These are phyloP conservation scores for Neurospora discreta DNA, from an alignment of 495 filamentous ascomycete genomes.

Conservation along the genomic window DNA sequence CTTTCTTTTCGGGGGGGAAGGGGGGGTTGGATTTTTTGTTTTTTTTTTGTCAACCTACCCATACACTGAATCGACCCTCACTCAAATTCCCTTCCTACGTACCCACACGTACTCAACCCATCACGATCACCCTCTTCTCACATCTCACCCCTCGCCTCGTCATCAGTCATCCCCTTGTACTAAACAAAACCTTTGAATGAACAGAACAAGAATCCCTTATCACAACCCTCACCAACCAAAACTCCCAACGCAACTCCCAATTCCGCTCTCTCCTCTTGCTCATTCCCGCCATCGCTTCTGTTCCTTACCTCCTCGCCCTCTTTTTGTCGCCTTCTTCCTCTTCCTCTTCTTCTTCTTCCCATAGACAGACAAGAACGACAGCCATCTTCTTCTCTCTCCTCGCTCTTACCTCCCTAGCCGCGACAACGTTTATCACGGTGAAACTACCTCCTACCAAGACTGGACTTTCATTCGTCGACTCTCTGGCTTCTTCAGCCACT, in stretches of 20 bases:
- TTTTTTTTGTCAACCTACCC: constrained; percentile 37
- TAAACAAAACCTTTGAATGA: background rate
- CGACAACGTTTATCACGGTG: constrained; percentile 43
- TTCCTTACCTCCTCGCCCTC: constrained; percentile 44
- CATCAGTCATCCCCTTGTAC: background rate
- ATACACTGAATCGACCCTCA: constrained; percentile 36
- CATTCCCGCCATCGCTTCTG: constrained; percentile 40
- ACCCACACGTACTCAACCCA: no score
- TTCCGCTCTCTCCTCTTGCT: constrained; percentile 48
- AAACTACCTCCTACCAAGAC: constrained; percentile 29
- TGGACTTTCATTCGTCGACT: constrained; percentile 27
- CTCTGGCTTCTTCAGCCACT: background rate
- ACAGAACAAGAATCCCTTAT: constrained; percentile 66
- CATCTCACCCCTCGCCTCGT: background rate
- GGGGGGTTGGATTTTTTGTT: no score
- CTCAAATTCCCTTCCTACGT: background rate
- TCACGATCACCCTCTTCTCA: background rate
- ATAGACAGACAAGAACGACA: constrained; percentile 23
- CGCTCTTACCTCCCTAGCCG: constrained; percentile 45
- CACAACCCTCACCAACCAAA: constrained; percentile 39
- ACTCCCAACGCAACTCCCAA: constrained; percentile 45
- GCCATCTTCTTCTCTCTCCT: constrained; percentile 36
- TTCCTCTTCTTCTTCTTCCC: background rate
- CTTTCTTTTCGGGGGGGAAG: no score
- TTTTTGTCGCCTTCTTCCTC: constrained; percentile 11